These are phyloP conservation scores for Diplosphaera chodatii DNA, from an alignment of 139 green algal genomes.

Conservation along the genomic window DNA sequence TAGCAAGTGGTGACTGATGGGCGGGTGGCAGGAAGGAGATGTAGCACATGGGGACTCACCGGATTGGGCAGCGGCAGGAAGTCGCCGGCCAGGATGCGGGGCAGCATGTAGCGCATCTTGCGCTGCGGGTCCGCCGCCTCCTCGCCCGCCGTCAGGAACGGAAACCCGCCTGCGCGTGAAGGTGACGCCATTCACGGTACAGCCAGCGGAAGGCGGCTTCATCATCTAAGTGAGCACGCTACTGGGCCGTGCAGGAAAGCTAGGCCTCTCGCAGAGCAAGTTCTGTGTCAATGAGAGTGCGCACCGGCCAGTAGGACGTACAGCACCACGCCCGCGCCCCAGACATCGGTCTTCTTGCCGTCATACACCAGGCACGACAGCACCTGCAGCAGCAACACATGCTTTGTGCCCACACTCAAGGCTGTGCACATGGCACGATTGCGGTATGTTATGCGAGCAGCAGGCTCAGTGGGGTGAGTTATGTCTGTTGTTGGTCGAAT, in stretches of 20 bases:
- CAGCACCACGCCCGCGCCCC: constrained; percentile 24
- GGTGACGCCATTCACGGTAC: neutral
- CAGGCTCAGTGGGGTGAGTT: no score
- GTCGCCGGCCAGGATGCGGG: neutral
- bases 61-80: neutral
- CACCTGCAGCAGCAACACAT: no score
- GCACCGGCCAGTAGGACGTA: constrained; percentile 19
- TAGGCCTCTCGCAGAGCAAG: no score
- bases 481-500: no score
- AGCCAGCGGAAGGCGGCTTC: no score
- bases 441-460: no score
- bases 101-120: constrained; percentile 1
- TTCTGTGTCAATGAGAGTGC: no score
- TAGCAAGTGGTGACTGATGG: no score
- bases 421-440: no score
- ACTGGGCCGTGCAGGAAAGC: neutral
- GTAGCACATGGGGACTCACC: neutral
- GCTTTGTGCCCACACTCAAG: no score
- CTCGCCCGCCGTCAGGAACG: constrained; percentile 10
- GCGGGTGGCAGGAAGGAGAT: no score
- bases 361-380: constrained; percentile 9
- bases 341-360: constrained; percentile 26
- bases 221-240: neutral
- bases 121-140: neutral
- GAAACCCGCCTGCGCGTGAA: constrained; percentile 5